Evolutionary conservation across 768 basidiomycete species (phyloP).

Genomic region (Naematelia aurantialba): DNA sequence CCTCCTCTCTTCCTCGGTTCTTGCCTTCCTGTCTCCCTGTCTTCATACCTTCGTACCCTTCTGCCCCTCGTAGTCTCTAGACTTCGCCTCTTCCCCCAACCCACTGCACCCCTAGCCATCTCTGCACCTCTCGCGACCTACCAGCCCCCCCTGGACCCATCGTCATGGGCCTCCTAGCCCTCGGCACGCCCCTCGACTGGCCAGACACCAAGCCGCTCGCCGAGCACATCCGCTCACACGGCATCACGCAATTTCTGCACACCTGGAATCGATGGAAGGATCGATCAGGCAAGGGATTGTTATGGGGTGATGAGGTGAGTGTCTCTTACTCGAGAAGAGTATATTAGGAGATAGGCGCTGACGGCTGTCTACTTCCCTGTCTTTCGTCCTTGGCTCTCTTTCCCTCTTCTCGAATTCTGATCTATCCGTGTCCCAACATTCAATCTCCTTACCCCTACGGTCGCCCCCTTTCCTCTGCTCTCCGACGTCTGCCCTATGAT

Average conservation of each 20-base stretch:
- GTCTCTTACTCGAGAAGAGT: no score
- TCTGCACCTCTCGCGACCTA: neutral
- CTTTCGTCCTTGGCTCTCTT: no score
- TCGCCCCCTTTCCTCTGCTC: no score
- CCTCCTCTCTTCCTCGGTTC: no score
- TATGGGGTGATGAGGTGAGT: slow-evolving; percentile 97
- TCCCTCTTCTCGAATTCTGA: no score
- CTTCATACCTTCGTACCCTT: no score
- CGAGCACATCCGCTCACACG: slow-evolving; percentile 84
- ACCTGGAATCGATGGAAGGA: slow-evolving; percentile 91
- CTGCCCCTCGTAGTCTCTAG: neutral
- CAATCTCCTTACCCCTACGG: neutral
- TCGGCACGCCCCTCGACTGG: slow-evolving; percentile 92
- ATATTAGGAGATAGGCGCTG: neutral
- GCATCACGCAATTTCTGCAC: slow-evolving; percentile 90
- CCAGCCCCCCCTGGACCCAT: neutral
- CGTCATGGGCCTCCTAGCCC: slow-evolving; percentile 82
- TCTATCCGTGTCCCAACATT: neutral
- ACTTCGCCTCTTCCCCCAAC: neutral
- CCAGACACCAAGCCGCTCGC: slow-evolving; percentile 79
- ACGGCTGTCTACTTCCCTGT: no score
- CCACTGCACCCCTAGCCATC: neutral
- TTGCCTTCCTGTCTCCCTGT: no score
- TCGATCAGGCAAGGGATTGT: slow-evolving; percentile 79
- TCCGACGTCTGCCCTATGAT: no score